Evolutionary conservation across 2,329 filamentous ascomycete genomes (phyloP).

Genomic region (Chalara sp.): DNA sequence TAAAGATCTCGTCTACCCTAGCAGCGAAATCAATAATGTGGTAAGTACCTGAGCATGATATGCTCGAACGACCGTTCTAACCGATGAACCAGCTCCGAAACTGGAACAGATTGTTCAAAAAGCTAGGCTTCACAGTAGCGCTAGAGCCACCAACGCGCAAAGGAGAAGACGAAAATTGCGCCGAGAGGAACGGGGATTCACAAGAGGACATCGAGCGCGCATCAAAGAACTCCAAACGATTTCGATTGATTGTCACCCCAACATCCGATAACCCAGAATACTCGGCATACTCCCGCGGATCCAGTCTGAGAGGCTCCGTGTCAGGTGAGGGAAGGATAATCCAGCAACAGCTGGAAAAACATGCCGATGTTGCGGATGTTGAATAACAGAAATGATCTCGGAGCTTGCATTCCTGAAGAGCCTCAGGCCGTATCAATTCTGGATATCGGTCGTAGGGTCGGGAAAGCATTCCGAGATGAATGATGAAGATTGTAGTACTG

Average conservation of each 20-base stretch:
- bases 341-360: too few relatives aligned
- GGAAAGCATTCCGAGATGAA: too few relatives aligned
- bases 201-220: not conserved
- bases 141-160: not conserved
- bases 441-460: too few relatives aligned
- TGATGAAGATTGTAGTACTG: too few relatives aligned
- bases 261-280: not conserved
- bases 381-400: too few relatives aligned
- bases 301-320: not conserved
- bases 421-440: too few relatives aligned
- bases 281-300: not conserved
- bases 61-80: not conserved
- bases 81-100: not conserved
- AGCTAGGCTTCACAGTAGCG: not conserved
- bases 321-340: not conserved
- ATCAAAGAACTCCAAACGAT: not conserved
- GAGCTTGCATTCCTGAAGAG: too few relatives aligned
- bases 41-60: not conserved
- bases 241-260: not conserved
- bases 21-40: not conserved
- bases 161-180: not conserved
- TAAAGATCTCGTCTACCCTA: not conserved
- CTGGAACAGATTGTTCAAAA: not conserved
- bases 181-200: not conserved
- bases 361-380: too few relatives aligned